phyloP scores from a whole-genome alignment of 208 protist species.

The Acanthamoeba sp. region DNA sequence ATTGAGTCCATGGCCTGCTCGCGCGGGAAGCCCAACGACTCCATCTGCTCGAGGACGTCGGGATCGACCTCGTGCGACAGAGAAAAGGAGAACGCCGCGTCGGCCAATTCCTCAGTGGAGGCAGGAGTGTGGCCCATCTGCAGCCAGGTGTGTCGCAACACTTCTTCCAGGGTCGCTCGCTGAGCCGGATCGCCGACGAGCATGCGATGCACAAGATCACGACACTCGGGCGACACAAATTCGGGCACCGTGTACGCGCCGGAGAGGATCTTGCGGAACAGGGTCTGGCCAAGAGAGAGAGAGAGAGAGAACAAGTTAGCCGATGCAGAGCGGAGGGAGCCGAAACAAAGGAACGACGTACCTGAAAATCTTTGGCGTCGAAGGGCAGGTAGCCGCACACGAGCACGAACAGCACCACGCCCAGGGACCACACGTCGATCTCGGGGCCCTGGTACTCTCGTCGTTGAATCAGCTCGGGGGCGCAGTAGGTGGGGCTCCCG shows the following conservation, averaged over 20 bases:
- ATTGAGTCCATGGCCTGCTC: conserved; percentile 53
- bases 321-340: not conserved
- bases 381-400: conserved; percentile 98
- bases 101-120: not conserved
- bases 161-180: conserved; percentile 92
- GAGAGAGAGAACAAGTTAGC: conserved; percentile 52
- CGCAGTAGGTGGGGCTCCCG: conserved; percentile 96
- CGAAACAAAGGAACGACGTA: conserved; percentile 84
- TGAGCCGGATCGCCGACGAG: conserved; percentile 91
- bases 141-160: conserved; percentile 94
- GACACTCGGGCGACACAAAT: conserved; percentile 46
- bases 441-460: conserved; percentile 93
- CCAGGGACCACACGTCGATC: conserved; percentile 98
- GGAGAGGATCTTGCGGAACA: conserved; percentile 61
- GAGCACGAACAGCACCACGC: conserved; percentile 98
- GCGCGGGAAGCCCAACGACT: conserved; percentile 27
- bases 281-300: not conserved
- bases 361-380: conserved; percentile 95
- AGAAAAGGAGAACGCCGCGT: not conserved
- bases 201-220: conserved; percentile 84
- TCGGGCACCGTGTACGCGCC: conserved; percentile 39
- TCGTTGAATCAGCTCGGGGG: conserved; percentile 91
- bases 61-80: conserved; percentile 25
- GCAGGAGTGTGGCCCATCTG: conserved; percentile 76
- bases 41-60: conserved; percentile 45